phyloP scores from a whole-genome alignment of 2,329 filamentous ascomycete genomes.

The Colletotrichum limetticola region DNA sequence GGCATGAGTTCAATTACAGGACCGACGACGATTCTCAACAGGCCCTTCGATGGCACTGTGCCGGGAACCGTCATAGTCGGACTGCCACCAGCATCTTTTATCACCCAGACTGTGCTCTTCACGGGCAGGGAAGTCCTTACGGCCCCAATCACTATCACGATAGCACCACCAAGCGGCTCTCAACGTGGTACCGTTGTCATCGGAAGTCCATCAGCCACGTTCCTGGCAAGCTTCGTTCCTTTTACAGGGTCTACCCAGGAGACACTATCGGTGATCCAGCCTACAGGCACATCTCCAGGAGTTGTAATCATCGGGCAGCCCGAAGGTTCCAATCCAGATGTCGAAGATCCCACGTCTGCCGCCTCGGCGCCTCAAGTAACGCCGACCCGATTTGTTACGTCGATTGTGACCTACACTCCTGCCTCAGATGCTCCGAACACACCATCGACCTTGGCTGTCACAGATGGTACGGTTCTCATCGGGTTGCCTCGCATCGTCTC shows the following conservation, averaged over 20 bases:
- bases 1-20: not conserved
- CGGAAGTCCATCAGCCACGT: constrained; percentile 3
- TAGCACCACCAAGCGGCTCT: constrained; percentile 23
- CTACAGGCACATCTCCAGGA: constrained; percentile 3
- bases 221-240: not conserved
- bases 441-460: constrained; percentile 23
- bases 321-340: constrained; percentile 2
- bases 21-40: constrained; percentile 19
- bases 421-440: not conserved
- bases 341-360: not conserved
- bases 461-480: constrained; percentile 25
- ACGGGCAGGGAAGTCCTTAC: not conserved
- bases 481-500: not conserved
- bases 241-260: not conserved
- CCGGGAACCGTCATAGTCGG: constrained; percentile 1
- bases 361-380: not conserved
- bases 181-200: constrained; percentile 26
- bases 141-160: not conserved
- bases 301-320: constrained; percentile 20
- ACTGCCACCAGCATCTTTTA: constrained; percentile 7
- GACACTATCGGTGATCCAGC: constrained; percentile 19
- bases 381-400: not conserved
- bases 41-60: constrained; percentile 3
- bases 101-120: not conserved
- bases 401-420: constrained; percentile 12